Conservation (phyloP, 768 basidiomycete species). For the Stropharia rugosoannulata region DNA sequence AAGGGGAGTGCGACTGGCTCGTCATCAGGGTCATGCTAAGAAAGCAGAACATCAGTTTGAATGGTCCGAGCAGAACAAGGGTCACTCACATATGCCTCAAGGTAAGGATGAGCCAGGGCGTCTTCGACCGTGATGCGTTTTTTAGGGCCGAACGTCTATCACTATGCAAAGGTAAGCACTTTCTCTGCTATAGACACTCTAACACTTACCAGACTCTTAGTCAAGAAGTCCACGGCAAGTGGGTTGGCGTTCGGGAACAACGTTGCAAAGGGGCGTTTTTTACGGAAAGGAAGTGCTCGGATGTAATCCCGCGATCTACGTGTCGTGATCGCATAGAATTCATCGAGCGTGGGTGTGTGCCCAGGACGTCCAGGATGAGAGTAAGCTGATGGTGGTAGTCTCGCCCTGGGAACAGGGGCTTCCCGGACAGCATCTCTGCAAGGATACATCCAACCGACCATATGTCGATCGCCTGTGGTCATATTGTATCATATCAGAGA, state of each 20-base stretch:
- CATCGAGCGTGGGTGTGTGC: slow-evolving; percentile 95
- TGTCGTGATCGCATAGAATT: slow-evolving; percentile 96
- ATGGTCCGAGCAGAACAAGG: not conserved
- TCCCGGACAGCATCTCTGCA: slow-evolving; percentile 97
- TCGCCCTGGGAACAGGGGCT: slow-evolving; percentile 94
- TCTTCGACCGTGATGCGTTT: slow-evolving; percentile 95
- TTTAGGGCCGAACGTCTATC: slow-evolving; percentile 94
- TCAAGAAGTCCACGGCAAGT: slow-evolving; percentile 63
- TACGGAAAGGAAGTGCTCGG: slow-evolving; percentile 91
- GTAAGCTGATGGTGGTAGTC: slow-evolving; percentile 97
- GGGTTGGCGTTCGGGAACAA: slow-evolving; percentile 92
- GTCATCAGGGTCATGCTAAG: slow-evolving; percentile 91
- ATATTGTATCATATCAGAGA: slow-evolving; percentile 11
- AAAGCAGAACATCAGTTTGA: not conserved
- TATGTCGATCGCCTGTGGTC: slow-evolving; percentile 71
- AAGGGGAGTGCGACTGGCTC: slow-evolving; percentile 96
- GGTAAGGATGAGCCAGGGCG: slow-evolving; percentile 91
- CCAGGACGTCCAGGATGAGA: slow-evolving; percentile 94
- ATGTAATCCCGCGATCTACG: slow-evolving; percentile 93
- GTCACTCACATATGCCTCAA: slow-evolving; percentile 82
- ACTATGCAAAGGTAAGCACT: not conserved
- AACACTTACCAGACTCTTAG: slow-evolving; percentile 71
- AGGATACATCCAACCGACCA: slow-evolving; percentile 89
- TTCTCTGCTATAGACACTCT: not conserved
- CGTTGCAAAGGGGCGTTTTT: slow-evolving; percentile 75